Conservation (phyloP, 306 rosid species). For the Leucaena leucocephala region DNA sequence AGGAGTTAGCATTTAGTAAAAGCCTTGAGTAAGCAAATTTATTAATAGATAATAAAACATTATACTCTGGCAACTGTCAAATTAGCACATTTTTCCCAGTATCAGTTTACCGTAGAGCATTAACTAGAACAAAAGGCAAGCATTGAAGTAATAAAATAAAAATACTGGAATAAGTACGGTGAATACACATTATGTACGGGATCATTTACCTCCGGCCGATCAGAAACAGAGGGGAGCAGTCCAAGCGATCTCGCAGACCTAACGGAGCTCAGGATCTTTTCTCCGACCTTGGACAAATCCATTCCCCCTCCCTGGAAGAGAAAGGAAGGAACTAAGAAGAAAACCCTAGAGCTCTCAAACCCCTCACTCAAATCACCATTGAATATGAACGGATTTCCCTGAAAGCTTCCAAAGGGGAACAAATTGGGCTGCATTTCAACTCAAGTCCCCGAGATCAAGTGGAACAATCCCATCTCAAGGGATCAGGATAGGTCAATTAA, state of each 20-base stretch:
- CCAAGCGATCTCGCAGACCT: conserved; percentile 97
- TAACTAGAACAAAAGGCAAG: conserved; percentile 28
- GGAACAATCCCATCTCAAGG: conserved; percentile 30
- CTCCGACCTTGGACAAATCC: conserved; percentile 97
- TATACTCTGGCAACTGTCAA: neutral
- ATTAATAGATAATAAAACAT: neutral
- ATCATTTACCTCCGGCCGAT: conserved; percentile 89
- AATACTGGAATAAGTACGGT: neutral
- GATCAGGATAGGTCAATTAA: conserved; percentile 4
- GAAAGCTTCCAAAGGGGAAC: conserved; percentile 75
- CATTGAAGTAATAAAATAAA: neutral
- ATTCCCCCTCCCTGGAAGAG: conserved; percentile 89
- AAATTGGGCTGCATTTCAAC: conserved; percentile 96
- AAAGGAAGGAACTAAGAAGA: conserved; percentile 80
- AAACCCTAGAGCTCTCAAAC: conserved; percentile 79
- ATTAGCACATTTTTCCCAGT: neutral
- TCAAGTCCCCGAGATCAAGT: conserved; percentile 51
- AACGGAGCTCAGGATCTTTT: conserved; percentile 93
- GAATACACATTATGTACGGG: neutral
- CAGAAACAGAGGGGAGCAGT: conserved; percentile 78
- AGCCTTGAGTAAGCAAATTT: neutral
- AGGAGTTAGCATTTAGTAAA: neutral
- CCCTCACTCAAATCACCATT: conserved; percentile 90
- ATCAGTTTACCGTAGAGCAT: conserved; percentile 28
- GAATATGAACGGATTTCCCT: conserved; percentile 77